Percentiles rank a stretch among this genome's conserved stretches.
phyloP scores from a whole-genome alignment of 129 eudicot species.

The Flaveria linearis region DNA sequence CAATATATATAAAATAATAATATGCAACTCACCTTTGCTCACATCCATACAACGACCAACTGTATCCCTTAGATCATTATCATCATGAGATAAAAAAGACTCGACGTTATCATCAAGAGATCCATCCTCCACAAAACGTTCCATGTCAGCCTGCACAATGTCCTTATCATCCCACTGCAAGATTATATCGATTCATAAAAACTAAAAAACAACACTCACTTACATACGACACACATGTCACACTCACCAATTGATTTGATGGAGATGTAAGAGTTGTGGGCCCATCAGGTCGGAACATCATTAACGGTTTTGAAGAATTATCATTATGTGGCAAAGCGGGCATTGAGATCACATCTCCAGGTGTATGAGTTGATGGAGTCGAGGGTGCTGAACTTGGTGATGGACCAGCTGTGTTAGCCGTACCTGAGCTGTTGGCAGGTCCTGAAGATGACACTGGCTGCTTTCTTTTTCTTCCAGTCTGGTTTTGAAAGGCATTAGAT shows the following conservation, averaged over 20 bases:
- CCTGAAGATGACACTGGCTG: slow-evolving; percentile 93
- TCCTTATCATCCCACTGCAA: slow-evolving; percentile 87
- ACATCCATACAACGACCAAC: slow-evolving; percentile 89
- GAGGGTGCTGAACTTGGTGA: slow-evolving; percentile 80
- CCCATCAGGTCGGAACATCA: slow-evolving; percentile 86
- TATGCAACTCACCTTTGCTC: slow-evolving; percentile 61
- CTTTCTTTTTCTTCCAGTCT: slow-evolving; percentile 90
- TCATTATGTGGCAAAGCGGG: slow-evolving; percentile 60
- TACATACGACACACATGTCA: slow-evolving; percentile 15
- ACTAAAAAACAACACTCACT: slow-evolving; percentile 15
- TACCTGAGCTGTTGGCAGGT: slow-evolving; percentile 98
- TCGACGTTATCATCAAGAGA: slow-evolving; percentile 92
- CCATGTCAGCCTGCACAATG: slow-evolving; percentile 90
- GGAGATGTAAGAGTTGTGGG: slow-evolving; percentile 79
- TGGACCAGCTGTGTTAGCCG: slow-evolving; percentile 87
- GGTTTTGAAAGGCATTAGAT: slow-evolving; percentile 57
- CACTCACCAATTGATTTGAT: slow-evolving; percentile 86
- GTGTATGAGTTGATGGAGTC: slow-evolving; percentile 76
- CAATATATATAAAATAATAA: not conserved
- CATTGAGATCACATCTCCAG: slow-evolving; percentile 71
- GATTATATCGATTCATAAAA: slow-evolving; percentile 31
- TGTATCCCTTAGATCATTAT: slow-evolving; percentile 77
- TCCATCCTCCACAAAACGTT: slow-evolving; percentile 97
- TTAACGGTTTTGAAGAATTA: slow-evolving; percentile 69
- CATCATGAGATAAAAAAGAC: slow-evolving; percentile 95